Evolutionary conservation across 345 rosid genomes (phyloP), one percentile per base, ranked within the genome.

Genomic region (Anacardium occidentale): DNA sequence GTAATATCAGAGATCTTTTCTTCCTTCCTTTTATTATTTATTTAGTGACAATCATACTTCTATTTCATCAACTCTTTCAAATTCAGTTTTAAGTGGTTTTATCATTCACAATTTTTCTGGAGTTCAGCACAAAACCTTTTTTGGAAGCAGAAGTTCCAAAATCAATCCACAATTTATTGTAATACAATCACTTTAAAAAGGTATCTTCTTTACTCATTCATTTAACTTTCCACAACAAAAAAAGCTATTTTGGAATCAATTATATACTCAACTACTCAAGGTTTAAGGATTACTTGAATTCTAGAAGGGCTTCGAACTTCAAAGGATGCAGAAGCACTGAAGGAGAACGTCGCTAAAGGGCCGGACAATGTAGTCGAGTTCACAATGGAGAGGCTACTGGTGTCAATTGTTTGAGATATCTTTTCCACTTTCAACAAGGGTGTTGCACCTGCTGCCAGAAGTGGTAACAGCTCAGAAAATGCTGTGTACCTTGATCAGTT

Each of bases 381-480:
- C 75, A 83, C 89, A 64, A 94, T 82, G 29, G 82, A 62, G 53
- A 82, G 86, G 68, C 54, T 88, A 77, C 77, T 71, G 18, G 88
- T 61, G 73, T 92, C 88, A 50, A 94, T 86, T 22, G 81, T 64
- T 79, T 92, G 98, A 62, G 70, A 73, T 70, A 94, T 94, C 63
- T 74, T 87, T 72, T 90, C 83, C 61, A 92, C 84, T 82, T 94
- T 94, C 74, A 94, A 52, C 24, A 94, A 80, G 3, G 98, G 98
- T 56, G 83, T 82, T 20, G 88, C 58, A 45, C 96, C 90, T 5
- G 72, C 85, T n/a, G 98, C 98, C 68, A 94, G 80, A 32, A 94
- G 90, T 6, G 98, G 98, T 84, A 94, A 76, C 76, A 94, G 74
- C 91, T 94, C 98, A 3, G 98, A 94, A 80, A 81, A 90, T 34